Conservation (phyloP, 192 early-diverging fungal genomes). For the Spizellomyces sp. region DNA sequence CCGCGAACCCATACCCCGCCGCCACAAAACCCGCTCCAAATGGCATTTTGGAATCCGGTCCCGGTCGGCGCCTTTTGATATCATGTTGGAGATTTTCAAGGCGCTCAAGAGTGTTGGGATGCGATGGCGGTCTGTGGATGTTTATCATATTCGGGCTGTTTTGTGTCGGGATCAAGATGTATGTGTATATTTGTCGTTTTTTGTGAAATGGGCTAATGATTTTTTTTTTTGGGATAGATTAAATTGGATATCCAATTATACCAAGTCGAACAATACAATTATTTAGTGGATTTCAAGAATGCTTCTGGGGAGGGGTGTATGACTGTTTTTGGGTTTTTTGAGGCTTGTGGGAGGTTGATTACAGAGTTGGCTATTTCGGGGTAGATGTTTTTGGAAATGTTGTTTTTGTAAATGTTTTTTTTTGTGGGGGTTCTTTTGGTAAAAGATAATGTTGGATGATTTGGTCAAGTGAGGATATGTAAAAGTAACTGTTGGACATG, state of each 20-base stretch:
- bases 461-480: not conserved
- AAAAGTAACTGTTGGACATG: too few species aligned
- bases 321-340: constrained; percentile 87
- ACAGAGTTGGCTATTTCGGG: constrained; percentile 87
- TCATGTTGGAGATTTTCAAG: constrained; percentile 97
- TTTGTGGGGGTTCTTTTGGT: too few species aligned
- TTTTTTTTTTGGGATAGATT: constrained; percentile 28
- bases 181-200: too few species aligned
- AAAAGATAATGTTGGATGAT: not conserved
- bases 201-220: not conserved
- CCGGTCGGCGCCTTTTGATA: constrained; percentile 85
- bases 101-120: constrained; percentile 88
- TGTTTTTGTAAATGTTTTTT: too few species aligned
- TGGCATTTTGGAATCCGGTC: constrained; percentile 99
- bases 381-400: constrained; percentile 12
- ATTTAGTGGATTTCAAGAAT: constrained; percentile 96
- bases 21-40: constrained; percentile 65
- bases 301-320: constrained; percentile 42
- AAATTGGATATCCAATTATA: constrained; percentile 97
- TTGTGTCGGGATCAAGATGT: too few species aligned
- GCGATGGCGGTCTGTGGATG: constrained; percentile 90
- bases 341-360: constrained; percentile 92
- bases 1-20: constrained; percentile 29
- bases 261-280: constrained; percentile 86
- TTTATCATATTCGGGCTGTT: constrained; percentile 68